Base-by-base conservation (phyloP, 495 filamentous ascomycete species). In the Aspergillus nanangensis region DNA sequence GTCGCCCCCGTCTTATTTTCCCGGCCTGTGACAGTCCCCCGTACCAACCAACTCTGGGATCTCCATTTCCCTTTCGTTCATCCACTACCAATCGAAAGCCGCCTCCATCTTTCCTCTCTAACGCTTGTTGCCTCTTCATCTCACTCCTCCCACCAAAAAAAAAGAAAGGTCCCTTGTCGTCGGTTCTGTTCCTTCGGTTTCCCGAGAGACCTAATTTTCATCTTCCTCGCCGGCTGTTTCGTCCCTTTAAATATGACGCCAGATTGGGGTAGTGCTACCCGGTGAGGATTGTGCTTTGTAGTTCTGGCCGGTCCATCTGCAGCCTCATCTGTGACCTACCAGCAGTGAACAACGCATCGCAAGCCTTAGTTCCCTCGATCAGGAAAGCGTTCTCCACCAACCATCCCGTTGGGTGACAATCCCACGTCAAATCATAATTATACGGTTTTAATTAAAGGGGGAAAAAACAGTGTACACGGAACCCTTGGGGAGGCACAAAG, bases 331-430 rank as follows among this genome's bases (percentile, higher is more conserved):
- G 63, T 63, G 66, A 60, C 66, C 61, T 56, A 62, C 55, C 60
- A 65, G 53, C 58, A 55, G 63, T 64, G 67, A 62, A 65, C 70
- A 74, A 68, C 71, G 58, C 71, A 72, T 70, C 66, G 58, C 49
- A 49, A 57, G 45, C 62, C 55, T 22, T 55, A 59, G 52, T 55
- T 57, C 53, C 51, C 50, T 64, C 48, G 42, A 54, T 47, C 50
- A 57, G 57, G 58, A 57, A 55, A 46, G 25, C 7, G 45, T 53
- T 54, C 54, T 41, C 51, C 51, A 46, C 58, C 63, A 64, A 58
- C 61, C 62, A 55, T 51, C 40, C 44, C 48, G 48, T 47, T 55
- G 50, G 51, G 50, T 29, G 42, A 27, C 15, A 24, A 36, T 19
- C 8, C n/a, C 24, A 34, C 5, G 22, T 14, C 17, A 33, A 44